Conservation (phyloP, 805 yeast species). For the Starmerella vitae region DNA sequence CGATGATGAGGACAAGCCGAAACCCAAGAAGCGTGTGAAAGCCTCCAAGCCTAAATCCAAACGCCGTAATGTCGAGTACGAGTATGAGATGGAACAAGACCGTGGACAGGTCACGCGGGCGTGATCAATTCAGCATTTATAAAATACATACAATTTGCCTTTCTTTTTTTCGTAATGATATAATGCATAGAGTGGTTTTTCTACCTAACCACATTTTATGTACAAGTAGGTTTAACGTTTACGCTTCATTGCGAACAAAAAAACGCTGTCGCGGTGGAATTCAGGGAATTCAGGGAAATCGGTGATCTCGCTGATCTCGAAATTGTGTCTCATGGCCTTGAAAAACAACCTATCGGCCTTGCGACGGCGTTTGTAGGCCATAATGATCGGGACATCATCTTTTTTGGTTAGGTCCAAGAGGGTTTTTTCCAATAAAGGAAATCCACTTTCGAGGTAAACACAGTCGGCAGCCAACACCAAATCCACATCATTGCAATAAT, state of each 20-base stretch:
- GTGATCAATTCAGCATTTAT: too few species aligned
- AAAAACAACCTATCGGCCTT: constrained; percentile 33
- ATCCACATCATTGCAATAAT: constrained; percentile 29
- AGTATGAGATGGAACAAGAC: constrained; percentile 57
- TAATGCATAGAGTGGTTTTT: too few species aligned
- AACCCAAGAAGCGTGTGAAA: constrained; percentile 19
- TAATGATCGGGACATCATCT: constrained; percentile 32
- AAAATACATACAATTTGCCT: too few species aligned
- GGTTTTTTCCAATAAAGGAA: constrained; percentile 39
- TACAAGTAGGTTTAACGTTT: too few species aligned
- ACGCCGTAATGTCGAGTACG: constrained; percentile 54
- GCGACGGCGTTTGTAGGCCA: constrained; percentile 44
- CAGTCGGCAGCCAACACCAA: constrained; percentile 47
- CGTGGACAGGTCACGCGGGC: constrained; percentile 18
- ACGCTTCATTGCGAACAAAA: constrained; percentile 32
- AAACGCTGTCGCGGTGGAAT: constrained; percentile 32
- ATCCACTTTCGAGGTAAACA: constrained; percentile 42
- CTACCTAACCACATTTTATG: too few species aligned
- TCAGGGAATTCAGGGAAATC: constrained; percentile 20
- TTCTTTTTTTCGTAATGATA: too few species aligned
- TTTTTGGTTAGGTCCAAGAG: constrained; percentile 33
- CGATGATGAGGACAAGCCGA: constrained; percentile 29
- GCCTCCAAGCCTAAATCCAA: constrained; percentile 9
- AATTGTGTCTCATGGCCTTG: constrained; percentile 26
- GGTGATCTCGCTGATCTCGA: constrained; percentile 24